Conservation (phyloP, 371 early-diverging fungal species). For the Gilbertella persicaria region DNA sequence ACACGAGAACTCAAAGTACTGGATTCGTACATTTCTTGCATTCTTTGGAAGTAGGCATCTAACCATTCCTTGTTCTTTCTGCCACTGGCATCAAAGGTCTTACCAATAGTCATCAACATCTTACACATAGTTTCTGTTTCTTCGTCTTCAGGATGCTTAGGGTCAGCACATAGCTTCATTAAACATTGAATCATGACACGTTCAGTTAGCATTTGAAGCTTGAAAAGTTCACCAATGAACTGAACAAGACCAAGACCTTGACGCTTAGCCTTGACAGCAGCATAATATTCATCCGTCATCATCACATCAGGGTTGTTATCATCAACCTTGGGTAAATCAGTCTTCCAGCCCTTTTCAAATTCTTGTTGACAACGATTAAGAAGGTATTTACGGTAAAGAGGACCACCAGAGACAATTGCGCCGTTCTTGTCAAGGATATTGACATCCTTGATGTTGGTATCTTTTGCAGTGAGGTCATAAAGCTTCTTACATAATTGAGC, state of each 20-base stretch:
- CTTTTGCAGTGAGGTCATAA: conserved; percentile 51
- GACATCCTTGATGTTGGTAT: conserved; percentile 49
- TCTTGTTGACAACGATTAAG: conserved; percentile 90
- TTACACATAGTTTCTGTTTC: conserved; percentile 92
- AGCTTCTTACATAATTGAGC: conserved; percentile 82
- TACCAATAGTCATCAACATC: conserved; percentile 87
- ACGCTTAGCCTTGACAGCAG: conserved; percentile 90
- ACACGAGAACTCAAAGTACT: conserved; percentile 79
- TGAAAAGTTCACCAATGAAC: conserved; percentile 96
- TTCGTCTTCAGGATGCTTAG: conserved; percentile 86
- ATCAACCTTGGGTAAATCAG: conserved; percentile 53
- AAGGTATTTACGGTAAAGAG: conserved; percentile 87
- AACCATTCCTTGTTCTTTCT: conserved; percentile 54
- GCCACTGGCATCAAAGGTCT: conserved; percentile 51
- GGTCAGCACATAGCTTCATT: conserved; percentile 69
- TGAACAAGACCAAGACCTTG: conserved; percentile 90
- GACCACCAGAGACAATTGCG: conserved; percentile 60
- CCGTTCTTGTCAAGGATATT: conserved; percentile 53
- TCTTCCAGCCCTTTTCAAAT: conserved; percentile 85
- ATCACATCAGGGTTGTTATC: conserved; percentile 52
- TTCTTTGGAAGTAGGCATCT: conserved; percentile 80
- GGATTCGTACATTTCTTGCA: conserved; percentile 62
- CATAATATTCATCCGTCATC: conserved; percentile 80
- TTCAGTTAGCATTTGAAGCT: conserved; percentile 82
- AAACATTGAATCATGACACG: conserved; percentile 92